Conservation (phyloP, 2,329 filamentous ascomycete genomes). For the Coniochaeta sp. region DNA sequence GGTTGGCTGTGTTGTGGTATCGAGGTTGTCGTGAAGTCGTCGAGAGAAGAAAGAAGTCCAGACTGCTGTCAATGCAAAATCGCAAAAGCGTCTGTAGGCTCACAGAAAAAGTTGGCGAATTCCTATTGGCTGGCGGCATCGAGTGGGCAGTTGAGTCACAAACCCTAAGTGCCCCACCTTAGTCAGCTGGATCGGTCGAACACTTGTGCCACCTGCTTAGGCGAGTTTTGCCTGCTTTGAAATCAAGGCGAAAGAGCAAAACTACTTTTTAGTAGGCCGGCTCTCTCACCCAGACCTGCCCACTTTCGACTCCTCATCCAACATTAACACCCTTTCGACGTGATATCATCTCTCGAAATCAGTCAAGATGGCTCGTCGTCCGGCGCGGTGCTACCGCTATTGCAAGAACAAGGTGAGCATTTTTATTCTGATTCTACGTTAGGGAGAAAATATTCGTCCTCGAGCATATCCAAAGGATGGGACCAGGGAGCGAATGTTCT, state of each 20-base stretch:
- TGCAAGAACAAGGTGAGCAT: conserved; percentile 99
- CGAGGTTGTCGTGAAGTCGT: conserved; percentile 5
- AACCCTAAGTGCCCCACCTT: conserved; percentile 30
- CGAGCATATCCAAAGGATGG: neutral
- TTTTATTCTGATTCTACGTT: neutral
- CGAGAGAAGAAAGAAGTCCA: conserved; percentile 8
- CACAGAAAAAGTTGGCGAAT: conserved; percentile 5
- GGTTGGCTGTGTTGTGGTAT: neutral
- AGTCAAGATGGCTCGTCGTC: conserved; percentile 98
- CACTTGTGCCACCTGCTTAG: neutral
- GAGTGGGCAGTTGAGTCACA: conserved; percentile 11
- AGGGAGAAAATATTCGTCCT: neutral
- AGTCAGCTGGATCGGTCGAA: neutral
- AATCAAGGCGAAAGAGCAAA: conserved; percentile 32
- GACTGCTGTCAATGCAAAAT: conserved; percentile 4
- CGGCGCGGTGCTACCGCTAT: conserved; percentile 99
- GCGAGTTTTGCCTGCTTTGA: conserved; percentile 37
- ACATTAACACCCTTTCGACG: conserved; percentile 29
- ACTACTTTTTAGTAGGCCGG: conserved; percentile 3
- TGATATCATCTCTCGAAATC: conserved; percentile 45
- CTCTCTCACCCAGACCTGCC: conserved; percentile 8
- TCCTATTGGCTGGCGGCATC: conserved; percentile 13
- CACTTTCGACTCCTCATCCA: conserved; percentile 30
- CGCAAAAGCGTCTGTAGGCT: conserved; percentile 2
- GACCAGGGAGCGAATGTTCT: neutral